Conservation (phyloP, 805 yeast species). For the Yarrowia sp. region DNA sequence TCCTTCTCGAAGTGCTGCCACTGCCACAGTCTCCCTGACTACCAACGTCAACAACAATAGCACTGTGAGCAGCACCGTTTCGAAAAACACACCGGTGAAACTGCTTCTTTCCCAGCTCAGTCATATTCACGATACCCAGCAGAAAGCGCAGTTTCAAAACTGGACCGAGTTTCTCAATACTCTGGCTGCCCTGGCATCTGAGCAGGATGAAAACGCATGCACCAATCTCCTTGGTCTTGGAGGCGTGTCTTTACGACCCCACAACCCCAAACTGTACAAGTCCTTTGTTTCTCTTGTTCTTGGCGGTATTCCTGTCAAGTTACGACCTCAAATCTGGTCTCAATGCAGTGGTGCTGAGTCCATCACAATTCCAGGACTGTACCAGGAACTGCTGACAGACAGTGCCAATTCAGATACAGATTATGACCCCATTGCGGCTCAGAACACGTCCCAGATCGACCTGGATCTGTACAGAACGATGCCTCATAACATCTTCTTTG, state of each 20-base stretch:
- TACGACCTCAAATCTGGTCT: conserved; percentile 50
- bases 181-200: conserved; percentile 29
- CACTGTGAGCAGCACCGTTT: too few species aligned
- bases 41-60: neutral
- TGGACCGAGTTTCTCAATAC: conserved; percentile 49
- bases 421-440: conserved; percentile 29
- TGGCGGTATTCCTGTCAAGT: conserved; percentile 49
- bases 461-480: conserved; percentile 54
- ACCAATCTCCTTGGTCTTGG: conserved; percentile 41
- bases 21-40: conserved; percentile 1
- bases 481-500: conserved; percentile 52
- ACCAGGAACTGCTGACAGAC: conserved; percentile 36
- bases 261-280: conserved; percentile 4
- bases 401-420: neutral
- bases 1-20: neutral
- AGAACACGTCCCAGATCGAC: conserved; percentile 48
- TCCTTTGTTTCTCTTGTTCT: conserved; percentile 39
- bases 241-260: conserved; percentile 33
- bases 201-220: conserved; percentile 28
- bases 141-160: conserved; percentile 40
- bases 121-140: conserved; percentile 45
- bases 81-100: conserved; percentile 29
- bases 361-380: conserved; percentile 48
- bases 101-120: conserved; percentile 42
- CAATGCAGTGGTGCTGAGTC: conserved; percentile 52